Evolutionary conservation across 768 basidiomycete species (phyloP).

Genomic region (Leccinum variicolor): DNA sequence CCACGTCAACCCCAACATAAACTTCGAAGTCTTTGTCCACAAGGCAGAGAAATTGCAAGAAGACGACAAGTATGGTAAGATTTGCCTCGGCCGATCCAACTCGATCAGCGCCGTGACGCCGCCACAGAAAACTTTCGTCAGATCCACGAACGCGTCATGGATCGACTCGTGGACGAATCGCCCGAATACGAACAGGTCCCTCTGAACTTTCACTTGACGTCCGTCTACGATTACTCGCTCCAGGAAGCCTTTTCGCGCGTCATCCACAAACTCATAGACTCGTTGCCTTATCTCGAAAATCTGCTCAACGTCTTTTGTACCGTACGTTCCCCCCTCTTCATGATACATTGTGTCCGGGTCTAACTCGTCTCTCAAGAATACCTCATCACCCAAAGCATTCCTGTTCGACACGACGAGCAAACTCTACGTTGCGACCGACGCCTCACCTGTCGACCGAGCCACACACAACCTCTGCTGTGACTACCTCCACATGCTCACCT

Average conservation of each 20-base stretch:
- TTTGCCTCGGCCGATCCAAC: background rate
- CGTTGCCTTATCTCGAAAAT: conserved; percentile 82
- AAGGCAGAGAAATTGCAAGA: conserved; percentile 91
- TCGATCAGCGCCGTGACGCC: background rate
- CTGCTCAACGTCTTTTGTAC: conserved; percentile 83
- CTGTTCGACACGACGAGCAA: conserved; percentile 84
- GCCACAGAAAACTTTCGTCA: conserved; percentile 82
- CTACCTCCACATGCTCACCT: conserved; percentile 82
- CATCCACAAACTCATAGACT: conserved; percentile 81
- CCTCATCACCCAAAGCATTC: conserved; percentile 91
- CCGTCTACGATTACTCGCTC: conserved; percentile 88
- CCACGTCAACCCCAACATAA: conserved; percentile 69
- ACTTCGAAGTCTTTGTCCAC: conserved; percentile 91
- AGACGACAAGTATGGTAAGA: conserved; percentile 84
- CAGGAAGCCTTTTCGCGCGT: conserved; percentile 92
- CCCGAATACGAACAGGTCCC: conserved; percentile 75
- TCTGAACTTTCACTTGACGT: conserved; percentile 88
- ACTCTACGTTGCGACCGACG: conserved; percentile 91
- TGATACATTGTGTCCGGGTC: background rate
- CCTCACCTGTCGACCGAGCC: conserved; percentile 83
- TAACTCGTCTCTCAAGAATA: conserved; percentile 53
- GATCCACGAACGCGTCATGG: conserved; percentile 82
- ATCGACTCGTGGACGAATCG: conserved; percentile 74
- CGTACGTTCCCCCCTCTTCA: conserved; percentile 36
- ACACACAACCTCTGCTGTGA: conserved; percentile 90